Evolutionary conservation across 495 filamentous ascomycete genomes (phyloP), one percentile per base, ranked within the genome.

Genomic region (Massariosphaeria phaeospora): DNA sequence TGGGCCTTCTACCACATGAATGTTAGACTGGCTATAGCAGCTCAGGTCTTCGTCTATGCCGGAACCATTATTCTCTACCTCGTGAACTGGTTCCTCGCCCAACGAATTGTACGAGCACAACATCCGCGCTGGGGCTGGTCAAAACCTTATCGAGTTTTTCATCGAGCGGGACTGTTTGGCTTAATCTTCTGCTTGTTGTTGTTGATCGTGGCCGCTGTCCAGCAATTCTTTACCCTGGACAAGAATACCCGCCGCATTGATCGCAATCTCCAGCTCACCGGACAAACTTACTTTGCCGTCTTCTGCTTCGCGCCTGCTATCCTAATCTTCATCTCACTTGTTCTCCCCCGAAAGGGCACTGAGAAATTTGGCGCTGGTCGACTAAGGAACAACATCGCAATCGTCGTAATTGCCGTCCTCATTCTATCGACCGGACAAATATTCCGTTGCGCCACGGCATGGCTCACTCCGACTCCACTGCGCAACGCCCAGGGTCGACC

Each of bases 21-120:
- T 55, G 60, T 83, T 35, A 61, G 57, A 24, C 49, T 91, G 2
- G 83, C 76, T 7, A 86, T 95, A 42, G 83, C 86, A 0, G 79
- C 88, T 1, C 72, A 80, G 49, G 77, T 95, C 62, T 63, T 71
- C 27, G 55, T 64, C 46, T 58, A 60, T 35, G 65, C 60, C 10
- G 69, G 69, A 21, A 66, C 65, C 20, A 34, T 71, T 12, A 57
- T 71, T 33, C 50, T 71, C 36, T 70, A 55, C 53, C 59, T 71
- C 43, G 48, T 69, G 44, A 67, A 70, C 48, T 62, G 65, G 48
- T 52, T 68, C 38, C 67, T 71, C 52, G 52, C 66, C 3, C 62
- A 66, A 29, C 61, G 67, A 20, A 61, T 71, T 27, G 43, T 68
- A 2, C 63, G 67, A 9, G 67, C 69, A 1, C 62, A 51, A 34